Conservation (phyloP, 306 rosid species). For the Medicago ruthenica region DNA sequence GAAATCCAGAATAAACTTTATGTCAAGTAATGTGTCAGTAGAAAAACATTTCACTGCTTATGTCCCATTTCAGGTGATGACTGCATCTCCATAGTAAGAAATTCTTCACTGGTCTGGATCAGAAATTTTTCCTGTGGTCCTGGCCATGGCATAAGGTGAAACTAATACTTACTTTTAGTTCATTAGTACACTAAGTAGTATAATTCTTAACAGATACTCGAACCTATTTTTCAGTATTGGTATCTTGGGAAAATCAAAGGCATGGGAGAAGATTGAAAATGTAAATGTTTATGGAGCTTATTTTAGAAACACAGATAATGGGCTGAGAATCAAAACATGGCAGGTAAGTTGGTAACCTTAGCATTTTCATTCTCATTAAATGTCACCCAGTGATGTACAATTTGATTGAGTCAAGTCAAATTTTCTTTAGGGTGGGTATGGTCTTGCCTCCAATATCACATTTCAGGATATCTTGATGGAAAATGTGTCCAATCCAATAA, state of each 20-base stretch:
- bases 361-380: conserved; percentile 13
- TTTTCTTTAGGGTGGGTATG: conserved; percentile 76
- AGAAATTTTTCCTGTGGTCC: conserved; percentile 80
- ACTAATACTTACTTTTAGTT: conserved; percentile 21
- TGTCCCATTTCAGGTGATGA: conserved; percentile 74
- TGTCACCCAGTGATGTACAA: background rate
- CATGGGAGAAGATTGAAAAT: conserved; percentile 65
- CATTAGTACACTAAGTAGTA: background rate
- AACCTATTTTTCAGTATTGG: conserved; percentile 73
- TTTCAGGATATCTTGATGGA: conserved; percentile 77
- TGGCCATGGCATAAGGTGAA: conserved; percentile 97
- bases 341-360: conserved; percentile 58
- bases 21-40: background rate
- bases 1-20: background rate
- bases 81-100: conserved; percentile 85
- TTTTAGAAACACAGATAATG: conserved; percentile 72
- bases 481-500: conserved; percentile 84
- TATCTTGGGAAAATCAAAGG: conserved; percentile 81
- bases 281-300: conserved; percentile 69
- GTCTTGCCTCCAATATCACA: conserved; percentile 66
- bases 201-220: conserved; percentile 32
- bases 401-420: conserved; percentile 9
- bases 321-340: conserved; percentile 96
- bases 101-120: conserved; percentile 73
- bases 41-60: conserved; percentile 15